Evolutionary conservation across 2,329 filamentous ascomycete species (phyloP).

Genomic region (Colletotrichum endophyticum): DNA sequence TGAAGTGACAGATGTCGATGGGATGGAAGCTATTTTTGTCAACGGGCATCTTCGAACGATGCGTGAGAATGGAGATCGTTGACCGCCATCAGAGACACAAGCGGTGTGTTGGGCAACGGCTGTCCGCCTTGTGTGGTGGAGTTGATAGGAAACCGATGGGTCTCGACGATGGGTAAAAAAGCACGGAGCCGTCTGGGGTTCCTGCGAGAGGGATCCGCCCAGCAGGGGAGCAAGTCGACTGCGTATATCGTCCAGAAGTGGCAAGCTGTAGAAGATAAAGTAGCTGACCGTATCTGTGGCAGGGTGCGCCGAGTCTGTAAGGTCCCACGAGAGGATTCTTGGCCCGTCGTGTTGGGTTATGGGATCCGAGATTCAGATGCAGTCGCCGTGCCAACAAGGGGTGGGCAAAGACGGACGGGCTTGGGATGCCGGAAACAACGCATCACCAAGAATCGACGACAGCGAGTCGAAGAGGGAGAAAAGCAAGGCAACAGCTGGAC

Average conservation of each 20-base stretch:
- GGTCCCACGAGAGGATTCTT: neutral
- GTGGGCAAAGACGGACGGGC: neutral
- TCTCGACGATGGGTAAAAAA: neutral
- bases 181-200: conserved; percentile 5
- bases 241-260: conserved; percentile 4
- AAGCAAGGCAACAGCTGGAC: conserved; percentile 10
- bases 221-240: neutral
- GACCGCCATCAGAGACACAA: conserved; percentile 1
- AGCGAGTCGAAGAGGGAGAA: neutral
- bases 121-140: neutral
- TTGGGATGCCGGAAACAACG: conserved; percentile 6
- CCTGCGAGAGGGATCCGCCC: conserved; percentile 1
- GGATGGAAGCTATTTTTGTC: neutral
- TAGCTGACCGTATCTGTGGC: neutral
- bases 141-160: neutral
- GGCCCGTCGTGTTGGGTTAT: neutral
- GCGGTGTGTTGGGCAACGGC: conserved; percentile 4
- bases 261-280: neutral
- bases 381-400: conserved; percentile 16
- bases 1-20: neutral
- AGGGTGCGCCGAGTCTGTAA: neutral
- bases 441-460: conserved; percentile 15
- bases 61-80: neutral
- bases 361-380: conserved; percentile 1
- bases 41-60: neutral